Base-by-base conservation (phyloP, 78 protist genomes). In the Bodo saltans region DNA sequence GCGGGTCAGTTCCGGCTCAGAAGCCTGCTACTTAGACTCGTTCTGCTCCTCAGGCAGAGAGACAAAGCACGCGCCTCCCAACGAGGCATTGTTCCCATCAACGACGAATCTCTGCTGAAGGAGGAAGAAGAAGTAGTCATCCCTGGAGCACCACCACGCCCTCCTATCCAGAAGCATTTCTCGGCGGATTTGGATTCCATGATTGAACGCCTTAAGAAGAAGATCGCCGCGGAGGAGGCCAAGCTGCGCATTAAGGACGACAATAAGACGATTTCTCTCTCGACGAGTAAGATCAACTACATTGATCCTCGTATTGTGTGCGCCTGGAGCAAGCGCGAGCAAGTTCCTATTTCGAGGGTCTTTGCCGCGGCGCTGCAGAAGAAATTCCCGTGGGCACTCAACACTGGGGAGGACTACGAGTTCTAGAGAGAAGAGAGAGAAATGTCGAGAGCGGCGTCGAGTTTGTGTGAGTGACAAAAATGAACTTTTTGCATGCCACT, bases 231-330 rank as follows among this genome's bases (percentile, higher is more conserved):
- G n/a, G 8, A 32, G n/a, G 40, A 83, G 68, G 60, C 40, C 34
- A 34, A 70, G 72, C 11, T 17, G 42, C 23, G 3, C 23, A 38
- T 82, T 28, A 74, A 90, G 85, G 83, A 74, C 17, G 93, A 90
- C 12, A 88, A 2, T 74, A 86, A 90, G 69, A 81, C 78, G 29
- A 83, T 87, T 29, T 47, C 99, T 0, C 90, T 98, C 40, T 85
- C 96, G 69, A 98, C 99, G 25, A 91, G 97, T 3, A 93, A 92
- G 79, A 87, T 95, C 84, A 98, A 98, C 89, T 98, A 98, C 88
- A 81, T 95, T 33, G 99, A 98, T 83, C 99, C 99, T 25, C 92
- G 99, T 37, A 93, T 98, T 79, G 89, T 93, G 0, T 91, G 94
- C n/a, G 97, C 99, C 11, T 98, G 99, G 99, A 93, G 96, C 82